Evolutionary conservation across 2,329 filamentous ascomycete genomes (phyloP), one percentile per base, ranked within the genome.

Genomic region (Cytospora paraplurivora): DNA sequence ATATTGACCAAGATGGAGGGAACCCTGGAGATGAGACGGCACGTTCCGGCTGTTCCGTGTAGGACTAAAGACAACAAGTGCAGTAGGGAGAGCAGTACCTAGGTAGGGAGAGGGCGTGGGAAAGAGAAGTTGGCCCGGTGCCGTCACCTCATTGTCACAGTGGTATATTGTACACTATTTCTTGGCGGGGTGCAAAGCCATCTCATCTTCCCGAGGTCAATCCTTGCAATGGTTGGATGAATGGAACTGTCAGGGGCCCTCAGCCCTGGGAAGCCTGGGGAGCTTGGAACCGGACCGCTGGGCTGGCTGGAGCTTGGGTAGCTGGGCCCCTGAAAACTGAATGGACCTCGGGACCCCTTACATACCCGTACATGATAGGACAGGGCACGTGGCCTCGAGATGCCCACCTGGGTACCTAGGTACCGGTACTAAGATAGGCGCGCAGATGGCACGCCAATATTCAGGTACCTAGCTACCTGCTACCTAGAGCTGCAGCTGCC

Each of bases 11-110:
- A 12, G n/a, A 47, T 44, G 41, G 15, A 15, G 19, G 44, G 12
- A 7, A 47, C 15, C 21, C 44, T 21, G 19, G 44, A 47, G 13
- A 37, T 13, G 19, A 19, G 15, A 44, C n/a, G 44, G 44, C n/a
- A 47, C 44, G 44, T 47, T 47, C 44, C 44, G 44, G 44, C 10
- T 47, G 44, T 47, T 47, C 44, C 44, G 44, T 47, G n/a, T 19
- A 11, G 21, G 12, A 21, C 8, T 47, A 19, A 19, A 19, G 44
- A 19, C 37, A 15, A n/a, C 15, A 13, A 44, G 38, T n/a, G 38
- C 17, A 44, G 15, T 44, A n/a, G 5, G 38, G 15, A 13, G 38
- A n/a, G 38, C n/a, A n/a, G n/a, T n/a, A n/a, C n/a, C n/a, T n/a
- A n/a, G n/a, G n/a, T n/a, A n/a, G n/a, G n/a, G n/a, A n/a, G n/a